These are phyloP conservation scores for Strigomonas culicis DNA, from an alignment of 208 protist species.

Conservation along the genomic window DNA sequence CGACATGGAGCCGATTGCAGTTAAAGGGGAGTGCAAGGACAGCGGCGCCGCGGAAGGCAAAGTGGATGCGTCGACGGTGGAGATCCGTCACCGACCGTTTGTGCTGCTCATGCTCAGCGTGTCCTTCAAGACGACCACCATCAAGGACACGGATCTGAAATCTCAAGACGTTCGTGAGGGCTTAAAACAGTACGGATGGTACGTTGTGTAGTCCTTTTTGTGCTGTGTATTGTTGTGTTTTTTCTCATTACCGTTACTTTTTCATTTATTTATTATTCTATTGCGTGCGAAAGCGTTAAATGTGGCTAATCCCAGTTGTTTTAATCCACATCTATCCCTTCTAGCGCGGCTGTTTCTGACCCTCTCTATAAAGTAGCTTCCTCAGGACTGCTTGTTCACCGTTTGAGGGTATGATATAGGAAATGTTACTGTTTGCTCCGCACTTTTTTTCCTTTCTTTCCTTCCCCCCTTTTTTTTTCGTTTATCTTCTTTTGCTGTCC, in stretches of 20 bases:
- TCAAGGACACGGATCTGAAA: conserved; percentile 13
- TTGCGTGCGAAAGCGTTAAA: too few relatives aligned
- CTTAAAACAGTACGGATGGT: conserved; percentile 14
- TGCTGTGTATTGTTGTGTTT: not conserved
- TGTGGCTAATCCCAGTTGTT: too few relatives aligned
- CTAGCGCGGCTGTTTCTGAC: not conserved
- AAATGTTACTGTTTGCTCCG: conserved; percentile 7
- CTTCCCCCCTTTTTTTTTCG: conserved; percentile 1
- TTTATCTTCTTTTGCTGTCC: not conserved
- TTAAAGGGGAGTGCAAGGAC: not conserved
- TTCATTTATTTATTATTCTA: conserved; percentile 4
- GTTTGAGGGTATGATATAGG: not conserved
- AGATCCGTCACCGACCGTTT: not conserved
- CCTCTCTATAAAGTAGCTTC: too few relatives aligned
- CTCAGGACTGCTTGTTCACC: not conserved
- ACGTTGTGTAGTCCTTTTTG: conserved; percentile 11
- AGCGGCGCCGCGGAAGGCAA: not conserved
- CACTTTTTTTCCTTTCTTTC: too few relatives aligned
- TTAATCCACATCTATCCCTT: not conserved
- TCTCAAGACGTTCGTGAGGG: conserved; percentile 2
- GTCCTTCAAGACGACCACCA: not conserved
- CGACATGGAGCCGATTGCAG: not conserved
- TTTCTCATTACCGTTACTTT: not conserved
- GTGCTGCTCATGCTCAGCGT: conserved; percentile 11
- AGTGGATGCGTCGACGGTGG: conserved; percentile 8